Base-by-base conservation (phyloP, 495 filamentous ascomycete genomes). In the Aspergillus kassunensis region DNA sequence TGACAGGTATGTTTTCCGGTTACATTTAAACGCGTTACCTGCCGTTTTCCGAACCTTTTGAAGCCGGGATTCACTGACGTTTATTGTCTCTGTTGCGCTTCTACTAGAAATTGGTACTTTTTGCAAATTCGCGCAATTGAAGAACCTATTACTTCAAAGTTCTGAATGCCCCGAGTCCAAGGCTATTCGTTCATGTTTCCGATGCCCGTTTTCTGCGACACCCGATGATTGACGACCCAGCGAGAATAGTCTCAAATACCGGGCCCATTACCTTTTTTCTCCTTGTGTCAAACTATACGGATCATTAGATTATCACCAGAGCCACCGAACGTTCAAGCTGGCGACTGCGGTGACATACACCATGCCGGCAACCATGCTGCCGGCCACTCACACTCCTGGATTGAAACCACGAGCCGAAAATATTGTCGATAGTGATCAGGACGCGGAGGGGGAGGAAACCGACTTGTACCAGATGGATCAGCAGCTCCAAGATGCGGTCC, bases 401-500 rank as follows among this genome's bases (percentile, higher is more conserved):
- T 60, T 66, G 50, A 64, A 65, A 56, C 58, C 66, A 36, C 61
- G 61, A 16, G 57, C 60, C 44, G 71, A 53, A 16, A 37, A 71
- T 39, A 53, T 64, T 57, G 61, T 66, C 24, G 76, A 74, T 54
- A 77, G 71, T 57, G 79, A 82, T 44, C 65, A 72, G 53, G 81
- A 81, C 54, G 79, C 76, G 13, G 75, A 79, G 49, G 75, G 76
- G 7, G 77, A 79, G 44, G 75, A 76, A 37, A 72, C 73, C 7
- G 73, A 76, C 45, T 41, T 73, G 13, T 73, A 73, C 47, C 63
- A 68, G 29, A 75, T 78, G 72, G 73, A 76, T 36, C 70, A 77
- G 39, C 60, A 65, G 44, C 58, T 66, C 42, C 67, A 74, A 53
- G 75, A 81, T 55, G 80, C 80, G 0, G 77, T 73, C 15, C 74